Evolutionary conservation across 129 eudicot genomes (phyloP).

Genomic region (Tagetes erecta): DNA sequence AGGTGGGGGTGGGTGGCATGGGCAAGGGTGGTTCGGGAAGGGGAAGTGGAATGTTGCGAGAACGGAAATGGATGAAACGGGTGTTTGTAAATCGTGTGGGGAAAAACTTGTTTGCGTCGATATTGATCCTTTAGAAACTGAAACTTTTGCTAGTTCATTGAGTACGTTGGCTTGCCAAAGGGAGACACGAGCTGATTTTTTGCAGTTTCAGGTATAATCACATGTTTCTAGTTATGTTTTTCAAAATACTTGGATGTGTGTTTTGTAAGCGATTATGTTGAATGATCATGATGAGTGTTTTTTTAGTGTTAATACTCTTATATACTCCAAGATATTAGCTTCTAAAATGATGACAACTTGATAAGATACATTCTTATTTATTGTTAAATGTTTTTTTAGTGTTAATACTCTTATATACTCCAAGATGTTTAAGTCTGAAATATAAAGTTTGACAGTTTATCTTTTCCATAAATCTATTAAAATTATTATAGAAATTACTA

Average conservation of each 20-base stretch:
- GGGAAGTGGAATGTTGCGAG: conserved; percentile 82
- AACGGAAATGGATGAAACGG: conserved; percentile 63
- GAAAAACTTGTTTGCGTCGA: conserved; percentile 89
- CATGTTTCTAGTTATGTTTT: neutral
- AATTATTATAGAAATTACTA: neutral
- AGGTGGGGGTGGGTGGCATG: conserved; percentile 99
- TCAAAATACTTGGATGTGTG: neutral
- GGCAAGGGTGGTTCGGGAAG: conserved; percentile 91
- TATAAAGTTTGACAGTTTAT: neutral
- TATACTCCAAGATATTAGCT: too few species aligned
- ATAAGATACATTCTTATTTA: neutral
- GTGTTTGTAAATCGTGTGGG: conserved; percentile 71
- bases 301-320: neutral
- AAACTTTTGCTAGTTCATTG: conserved; percentile 74
- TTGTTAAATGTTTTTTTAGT: conserved; percentile 9
- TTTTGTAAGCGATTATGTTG: neutral
- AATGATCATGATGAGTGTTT: neutral
- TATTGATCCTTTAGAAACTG: conserved; percentile 93
- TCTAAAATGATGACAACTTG: neutral
- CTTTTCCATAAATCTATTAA: neutral
- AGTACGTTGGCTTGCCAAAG: conserved; percentile 65
- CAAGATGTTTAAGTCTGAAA: neutral
- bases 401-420: too few species aligned
- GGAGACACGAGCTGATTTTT: conserved; percentile 58
- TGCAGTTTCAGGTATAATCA: conserved; percentile 67